These are phyloP conservation scores for Chaetomiaceae sp. DNA, from an alignment of 2,329 filamentous ascomycete genomes.

Conservation along the genomic window DNA sequence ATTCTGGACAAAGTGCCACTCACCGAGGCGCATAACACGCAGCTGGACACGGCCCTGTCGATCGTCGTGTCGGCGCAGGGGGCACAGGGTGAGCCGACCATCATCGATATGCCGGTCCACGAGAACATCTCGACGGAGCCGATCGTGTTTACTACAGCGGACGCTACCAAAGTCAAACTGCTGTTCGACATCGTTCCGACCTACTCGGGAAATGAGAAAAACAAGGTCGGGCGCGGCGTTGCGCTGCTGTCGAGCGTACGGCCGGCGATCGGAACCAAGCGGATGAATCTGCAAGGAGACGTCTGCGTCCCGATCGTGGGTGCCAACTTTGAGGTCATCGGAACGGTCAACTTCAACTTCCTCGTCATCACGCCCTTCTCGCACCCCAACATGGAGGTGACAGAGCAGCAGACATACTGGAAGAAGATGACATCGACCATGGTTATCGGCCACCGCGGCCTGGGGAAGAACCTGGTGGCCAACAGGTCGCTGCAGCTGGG, in stretches of 20 bases:
- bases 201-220: constrained; percentile 83
- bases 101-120: constrained; percentile 88
- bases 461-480: constrained; percentile 84
- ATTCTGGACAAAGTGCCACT: constrained; percentile 84
- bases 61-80: constrained; percentile 83
- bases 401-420: constrained; percentile 91
- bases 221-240: constrained; percentile 84
- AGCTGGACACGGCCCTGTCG: constrained; percentile 90
- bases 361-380: constrained; percentile 89
- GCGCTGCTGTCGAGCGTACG: constrained; percentile 84
- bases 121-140: constrained; percentile 93
- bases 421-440: constrained; percentile 86
- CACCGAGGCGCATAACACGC: constrained; percentile 81
- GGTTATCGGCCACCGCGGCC: constrained; percentile 66
- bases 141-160: constrained; percentile 77
- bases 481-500: constrained; percentile 88
- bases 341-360: constrained; percentile 95
- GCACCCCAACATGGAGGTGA: constrained; percentile 90
- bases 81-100: constrained; percentile 78
- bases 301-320: constrained; percentile 88
- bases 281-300: constrained; percentile 90
- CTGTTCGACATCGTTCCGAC: constrained; percentile 95
- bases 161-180: constrained; percentile 77
- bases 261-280: constrained; percentile 73
- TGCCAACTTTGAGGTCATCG: constrained; percentile 82